Evolutionary conservation across 345 rosid genomes (phyloP).

Genomic region (Bruguiera gymnorhiza): DNA sequence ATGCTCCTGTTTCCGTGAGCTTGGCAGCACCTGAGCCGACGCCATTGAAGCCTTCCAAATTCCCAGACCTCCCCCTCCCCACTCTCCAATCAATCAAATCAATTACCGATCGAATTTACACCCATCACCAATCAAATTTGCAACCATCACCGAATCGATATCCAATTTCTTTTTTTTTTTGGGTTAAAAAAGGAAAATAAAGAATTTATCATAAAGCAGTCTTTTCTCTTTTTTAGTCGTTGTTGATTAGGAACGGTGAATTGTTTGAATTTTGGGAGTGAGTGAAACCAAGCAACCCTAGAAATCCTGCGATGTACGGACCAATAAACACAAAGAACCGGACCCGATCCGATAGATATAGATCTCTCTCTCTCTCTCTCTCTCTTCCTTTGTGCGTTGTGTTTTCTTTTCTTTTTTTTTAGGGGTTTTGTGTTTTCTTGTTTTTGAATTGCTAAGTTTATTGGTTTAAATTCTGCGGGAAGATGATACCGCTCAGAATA

Average conservation of each 20-base stretch:
- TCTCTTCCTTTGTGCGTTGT: background rate
- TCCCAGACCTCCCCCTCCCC: background rate
- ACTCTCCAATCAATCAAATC: background rate
- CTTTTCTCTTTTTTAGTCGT: too few species aligned
- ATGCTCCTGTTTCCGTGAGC: constrained; percentile 73
- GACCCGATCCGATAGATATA: constrained; percentile 1
- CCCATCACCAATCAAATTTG: background rate
- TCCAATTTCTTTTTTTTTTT: background rate
- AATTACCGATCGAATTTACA: background rate
- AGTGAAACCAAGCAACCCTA: constrained; percentile 6
- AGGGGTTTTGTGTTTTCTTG: too few species aligned
- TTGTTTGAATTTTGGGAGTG: background rate
- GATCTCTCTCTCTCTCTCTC: background rate
- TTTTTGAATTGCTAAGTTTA: too few species aligned
- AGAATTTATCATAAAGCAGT: background rate
- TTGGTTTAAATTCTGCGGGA: constrained; percentile 3
- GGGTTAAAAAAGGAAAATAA: background rate
- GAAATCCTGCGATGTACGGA: background rate
- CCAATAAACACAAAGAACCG: background rate
- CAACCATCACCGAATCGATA: background rate
- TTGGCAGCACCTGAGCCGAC: constrained; percentile 83
- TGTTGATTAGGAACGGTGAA: background rate
- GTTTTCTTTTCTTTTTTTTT: too few species aligned
- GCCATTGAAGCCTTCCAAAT: constrained; percentile 53
- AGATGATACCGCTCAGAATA: too few species aligned